Conservation (phyloP, 352 stramenopile species). For the Phytophthora megakarya region DNA sequence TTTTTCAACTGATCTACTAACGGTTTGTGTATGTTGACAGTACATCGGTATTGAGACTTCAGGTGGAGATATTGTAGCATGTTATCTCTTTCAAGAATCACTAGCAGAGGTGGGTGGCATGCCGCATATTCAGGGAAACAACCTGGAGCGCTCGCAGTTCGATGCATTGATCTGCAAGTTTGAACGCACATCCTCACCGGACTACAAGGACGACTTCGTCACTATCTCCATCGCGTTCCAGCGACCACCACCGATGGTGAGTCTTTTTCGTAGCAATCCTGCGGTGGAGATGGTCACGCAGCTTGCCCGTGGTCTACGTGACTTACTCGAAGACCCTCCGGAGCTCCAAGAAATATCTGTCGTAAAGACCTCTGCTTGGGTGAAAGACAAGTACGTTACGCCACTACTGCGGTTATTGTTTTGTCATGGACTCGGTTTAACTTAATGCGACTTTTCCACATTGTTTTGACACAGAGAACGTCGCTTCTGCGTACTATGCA, state of each 20-base stretch:
- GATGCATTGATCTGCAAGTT: constrained; percentile 89
- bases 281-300: constrained; percentile 85
- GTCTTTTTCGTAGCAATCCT: constrained; percentile 81
- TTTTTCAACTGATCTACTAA: constrained; percentile 34
- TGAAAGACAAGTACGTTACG: constrained; percentile 78
- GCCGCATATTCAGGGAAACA: constrained; percentile 78
- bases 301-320: constrained; percentile 76
- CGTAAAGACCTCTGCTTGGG: constrained; percentile 81
- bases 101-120: constrained; percentile 83
- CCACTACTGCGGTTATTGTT: neutral
- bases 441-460: constrained; percentile 17
- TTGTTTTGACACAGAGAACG: constrained; percentile 54
- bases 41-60: constrained; percentile 86
- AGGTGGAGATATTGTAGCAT: constrained; percentile 77
- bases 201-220: constrained; percentile 78
- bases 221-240: constrained; percentile 88
- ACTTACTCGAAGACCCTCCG: constrained; percentile 78
- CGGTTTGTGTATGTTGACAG: constrained; percentile 31
- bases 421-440: constrained; percentile 2
- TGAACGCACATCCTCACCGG: constrained; percentile 61
- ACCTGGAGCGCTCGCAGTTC: constrained; percentile 83
- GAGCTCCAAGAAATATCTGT: constrained; percentile 83
- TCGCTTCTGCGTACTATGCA: constrained; percentile 83
- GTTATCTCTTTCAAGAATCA: constrained; percentile 88
- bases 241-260: constrained; percentile 79